Evolutionary conservation across 106 monocot genomes (phyloP), one percentile per base, ranked within the genome.

Genomic region (Amphibolis antarctica): DNA sequence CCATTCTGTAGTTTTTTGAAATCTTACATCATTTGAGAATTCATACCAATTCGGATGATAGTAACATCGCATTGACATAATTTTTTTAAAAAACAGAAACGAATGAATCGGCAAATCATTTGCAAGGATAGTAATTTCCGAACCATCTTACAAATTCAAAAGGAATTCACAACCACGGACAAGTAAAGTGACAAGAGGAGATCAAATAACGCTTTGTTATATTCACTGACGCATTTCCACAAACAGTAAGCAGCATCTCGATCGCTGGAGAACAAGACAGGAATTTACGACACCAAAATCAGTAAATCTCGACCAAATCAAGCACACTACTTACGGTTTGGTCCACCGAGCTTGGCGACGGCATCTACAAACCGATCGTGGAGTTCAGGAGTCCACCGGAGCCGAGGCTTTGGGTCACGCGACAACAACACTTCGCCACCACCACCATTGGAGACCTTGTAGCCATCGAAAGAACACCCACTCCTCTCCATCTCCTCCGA

Each of bases 311-410:
- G 20, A 53, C 9, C n/a, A 19, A 53, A 19, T 19, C 20, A 0
- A 22, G 22, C 6, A 0, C n/a, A 53, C 36, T 19, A 63, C 80
- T 75, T 73, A 91, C 91, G 86, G 13, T 92, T 76, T 12, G 86
- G 83, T 12, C 92, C 86, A 12, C 92, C 92, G 73, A 86, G 86
- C 69, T 81, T 86, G 55, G 77, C 61, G 73, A 92, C 86, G 23
- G 86, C 91, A 49, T 92, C 83, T 62, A 88, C 84, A 45, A 88
- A 88, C 23, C 92, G 83, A 21, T 86, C 83, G 46, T 92, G 92
- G 63, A 92, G 86, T 46, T 86, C 84, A n/a, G 85, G 78, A 21
- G 92, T 92, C 92, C 92, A 92, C 53, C 92, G 58, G 20, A 92
- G 83, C 62, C 92, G 43, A 20, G 86, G 92, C 75, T 92, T 92